Evolutionary conservation across 371 early-diverging fungal species (phyloP).

Genomic region (Rhizomucor pusillus): DNA sequence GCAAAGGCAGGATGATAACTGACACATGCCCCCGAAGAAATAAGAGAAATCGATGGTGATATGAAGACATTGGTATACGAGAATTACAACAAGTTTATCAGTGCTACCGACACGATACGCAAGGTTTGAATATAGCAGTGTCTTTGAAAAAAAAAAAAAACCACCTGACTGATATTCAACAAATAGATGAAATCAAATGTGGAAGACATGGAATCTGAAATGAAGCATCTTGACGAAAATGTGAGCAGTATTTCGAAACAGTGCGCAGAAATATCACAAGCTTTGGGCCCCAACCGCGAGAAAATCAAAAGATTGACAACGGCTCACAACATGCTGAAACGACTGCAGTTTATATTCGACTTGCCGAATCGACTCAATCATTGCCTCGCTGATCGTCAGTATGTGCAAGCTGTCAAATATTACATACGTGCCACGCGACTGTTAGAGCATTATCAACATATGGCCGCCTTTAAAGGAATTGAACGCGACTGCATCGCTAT

Average conservation of each 20-base stretch:
- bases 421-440: slow-evolving; percentile 71
- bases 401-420: slow-evolving; percentile 74
- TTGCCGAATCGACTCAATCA: slow-evolving; percentile 71
- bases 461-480: slow-evolving; percentile 75
- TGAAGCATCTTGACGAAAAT: slow-evolving; percentile 67
- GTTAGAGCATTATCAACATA: slow-evolving; percentile 71
- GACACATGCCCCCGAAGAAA: slow-evolving; percentile 47
- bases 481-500: slow-evolving; percentile 73
- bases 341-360: slow-evolving; percentile 85
- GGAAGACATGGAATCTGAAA: slow-evolving; percentile 77
- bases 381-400: slow-evolving; percentile 55
- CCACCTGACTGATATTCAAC: not conserved
- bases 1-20: not conserved
- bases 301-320: slow-evolving; percentile 73
- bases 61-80: slow-evolving; percentile 97
- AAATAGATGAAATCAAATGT: slow-evolving; percentile 73
- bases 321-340: slow-evolving; percentile 73
- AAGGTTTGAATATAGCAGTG: slow-evolving; percentile 32
- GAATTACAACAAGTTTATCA: slow-evolving; percentile 94
- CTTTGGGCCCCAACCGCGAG: slow-evolving; percentile 63
- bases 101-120: slow-evolving; percentile 88
- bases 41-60: slow-evolving; percentile 89
- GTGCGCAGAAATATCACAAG: slow-evolving; percentile 52
- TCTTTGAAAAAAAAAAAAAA: not conserved
- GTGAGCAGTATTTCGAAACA: slow-evolving; percentile 64